These are phyloP conservation scores for Coemansia sp. DNA, from an alignment of 192 early-diverging fungal species.

Conservation along the genomic window DNA sequence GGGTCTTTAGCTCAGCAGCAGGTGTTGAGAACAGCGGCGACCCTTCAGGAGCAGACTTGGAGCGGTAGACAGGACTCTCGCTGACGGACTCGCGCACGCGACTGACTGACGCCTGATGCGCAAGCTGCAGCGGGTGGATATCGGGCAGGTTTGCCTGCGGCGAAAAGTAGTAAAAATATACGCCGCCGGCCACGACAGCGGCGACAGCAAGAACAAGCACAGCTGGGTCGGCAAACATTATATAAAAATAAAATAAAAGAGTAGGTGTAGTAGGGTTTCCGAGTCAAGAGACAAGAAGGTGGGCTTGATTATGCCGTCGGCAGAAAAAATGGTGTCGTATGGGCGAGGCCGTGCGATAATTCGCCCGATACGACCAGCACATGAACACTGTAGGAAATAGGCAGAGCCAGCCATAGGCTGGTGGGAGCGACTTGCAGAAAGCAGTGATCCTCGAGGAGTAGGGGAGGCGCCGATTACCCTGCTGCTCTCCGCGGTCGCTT, in stretches of 20 bases:
- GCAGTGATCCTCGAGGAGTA: background rate
- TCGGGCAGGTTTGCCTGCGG: constrained; percentile 53
- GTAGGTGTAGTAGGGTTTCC: background rate
- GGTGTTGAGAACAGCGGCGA: constrained; percentile 21
- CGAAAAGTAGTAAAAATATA: constrained; percentile 51
- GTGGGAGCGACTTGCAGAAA: background rate
- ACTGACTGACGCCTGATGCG: constrained; percentile 42
- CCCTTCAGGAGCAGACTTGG: constrained; percentile 40
- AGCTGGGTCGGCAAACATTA: constrained; percentile 32
- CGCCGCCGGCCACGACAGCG: constrained; percentile 22
- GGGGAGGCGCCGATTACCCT: background rate
- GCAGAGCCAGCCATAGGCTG: too few relatives aligned
- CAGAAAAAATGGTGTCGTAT: background rate
- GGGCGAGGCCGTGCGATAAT: too few relatives aligned
- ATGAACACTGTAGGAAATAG: too few relatives aligned
- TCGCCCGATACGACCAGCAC: too few relatives aligned
- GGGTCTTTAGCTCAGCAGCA: constrained; percentile 4
- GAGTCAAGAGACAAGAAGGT: background rate
- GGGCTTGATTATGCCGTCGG: background rate
- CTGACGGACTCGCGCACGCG: constrained; percentile 25
- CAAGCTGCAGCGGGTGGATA: constrained; percentile 48
- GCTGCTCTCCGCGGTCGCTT: background rate
- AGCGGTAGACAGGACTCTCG: constrained; percentile 46
- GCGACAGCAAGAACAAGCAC: constrained; percentile 18
- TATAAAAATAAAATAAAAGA: background rate